Base-by-base conservation (phyloP, 2,329 filamentous ascomycete species). In the Parasarocladium wereldwijsianum region DNA sequence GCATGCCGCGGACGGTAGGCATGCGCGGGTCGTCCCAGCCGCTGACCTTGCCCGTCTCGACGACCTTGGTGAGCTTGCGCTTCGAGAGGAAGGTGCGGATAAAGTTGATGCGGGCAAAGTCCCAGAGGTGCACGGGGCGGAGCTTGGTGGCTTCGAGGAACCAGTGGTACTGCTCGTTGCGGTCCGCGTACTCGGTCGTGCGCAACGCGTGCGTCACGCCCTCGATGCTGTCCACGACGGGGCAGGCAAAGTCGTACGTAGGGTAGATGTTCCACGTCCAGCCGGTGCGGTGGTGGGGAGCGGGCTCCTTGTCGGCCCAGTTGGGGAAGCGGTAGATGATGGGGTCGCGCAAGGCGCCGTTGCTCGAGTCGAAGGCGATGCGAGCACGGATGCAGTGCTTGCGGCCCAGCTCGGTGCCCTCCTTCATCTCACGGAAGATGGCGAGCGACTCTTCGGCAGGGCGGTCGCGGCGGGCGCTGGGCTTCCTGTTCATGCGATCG, bases 311-410 rank as follows among this genome's bases (percentile, higher is more conserved):
- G 27, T 63, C 60, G 34, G 64, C 63, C 36, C 62, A 45, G 50
- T 93, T 93, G 42, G 45, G 45, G 70, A 85, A 94, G 41, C 90
- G 77, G 66, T 94, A 35, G 53, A 98, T 92, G 54, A 96, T 86
- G 9, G 90, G 90, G 53, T 98, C 90, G 40, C 90, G 72, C 70
- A 96, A 76, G 31, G 90, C 84, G 58, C 93, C 93, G 64, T 98
- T 96, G 40, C 80, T 80, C 57, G 90, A 80, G 53, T 93, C 82
- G 42, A 81, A 72, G 2, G 83, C 87, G 43, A 96, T 82, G 65
- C 92, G 94, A 34, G 90, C 90, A 36, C 90, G 80, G 41, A 98
- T 92, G 58, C 84, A 94, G 73, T 87, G 86, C 47, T 68, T 73
- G 28, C 74, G 57, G 35, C 90, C 90, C 52, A 86, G 76, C 28